phyloP scores from a whole-genome alignment of 345 rosid species.

The Eutrema japonicum region DNA sequence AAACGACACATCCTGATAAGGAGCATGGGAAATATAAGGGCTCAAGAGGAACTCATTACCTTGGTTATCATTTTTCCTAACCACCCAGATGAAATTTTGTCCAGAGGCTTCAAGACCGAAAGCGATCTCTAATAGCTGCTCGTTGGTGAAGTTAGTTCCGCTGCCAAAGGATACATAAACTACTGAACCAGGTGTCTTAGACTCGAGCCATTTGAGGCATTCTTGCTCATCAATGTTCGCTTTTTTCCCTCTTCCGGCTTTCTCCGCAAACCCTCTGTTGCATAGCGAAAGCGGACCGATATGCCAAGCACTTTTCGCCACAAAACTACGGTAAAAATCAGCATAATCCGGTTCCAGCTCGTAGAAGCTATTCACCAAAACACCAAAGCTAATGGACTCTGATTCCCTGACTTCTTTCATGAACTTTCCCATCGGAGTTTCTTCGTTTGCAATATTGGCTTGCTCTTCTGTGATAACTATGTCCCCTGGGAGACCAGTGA shows the following conservation, averaged over 20 bases:
- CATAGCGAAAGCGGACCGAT: conserved; percentile 52
- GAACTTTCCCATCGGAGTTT: conserved; percentile 30
- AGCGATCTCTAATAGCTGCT: conserved; percentile 51
- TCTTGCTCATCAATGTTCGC: conserved; percentile 44
- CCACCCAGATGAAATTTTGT: conserved; percentile 59
- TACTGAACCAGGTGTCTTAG: conserved; percentile 47
- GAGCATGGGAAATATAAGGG: background rate
- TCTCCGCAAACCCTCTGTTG: conserved; percentile 36
- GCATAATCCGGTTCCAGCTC: conserved; percentile 66
- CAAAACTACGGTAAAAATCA: conserved; percentile 50
- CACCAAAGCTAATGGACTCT: conserved; percentile 59
- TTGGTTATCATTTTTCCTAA: conserved; percentile 33
- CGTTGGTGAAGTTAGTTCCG: conserved; percentile 31
- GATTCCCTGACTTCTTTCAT: conserved; percentile 40
- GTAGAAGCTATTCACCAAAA: conserved; percentile 69
- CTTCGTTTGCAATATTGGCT: conserved; percentile 43
- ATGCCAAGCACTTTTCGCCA: conserved; percentile 50
- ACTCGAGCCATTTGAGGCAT: conserved; percentile 51
- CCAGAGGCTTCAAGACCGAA: conserved; percentile 48
- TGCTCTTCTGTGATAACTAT: conserved; percentile 41
- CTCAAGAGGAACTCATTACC: background rate
- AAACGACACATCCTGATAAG: background rate
- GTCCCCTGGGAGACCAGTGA: conserved; percentile 39
- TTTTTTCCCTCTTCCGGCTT: conserved; percentile 45
- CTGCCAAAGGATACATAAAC: conserved; percentile 57